These are phyloP conservation scores for Trichosporon sp. DNA, from an alignment of 1,284 basidiomycete species.

Conservation along the genomic window DNA sequence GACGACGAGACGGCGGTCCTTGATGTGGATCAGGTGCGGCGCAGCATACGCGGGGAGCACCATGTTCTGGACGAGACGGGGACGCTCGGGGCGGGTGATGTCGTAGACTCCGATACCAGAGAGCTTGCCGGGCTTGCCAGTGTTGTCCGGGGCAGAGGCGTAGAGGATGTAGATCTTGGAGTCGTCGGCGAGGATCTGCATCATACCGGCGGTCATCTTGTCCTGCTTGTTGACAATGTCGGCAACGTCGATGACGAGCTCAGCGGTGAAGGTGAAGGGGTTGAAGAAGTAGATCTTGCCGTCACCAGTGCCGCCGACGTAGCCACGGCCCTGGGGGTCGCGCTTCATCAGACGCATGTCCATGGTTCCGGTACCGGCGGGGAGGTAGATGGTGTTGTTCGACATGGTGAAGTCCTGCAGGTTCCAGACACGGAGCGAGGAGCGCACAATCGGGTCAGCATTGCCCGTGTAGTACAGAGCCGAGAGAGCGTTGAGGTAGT, in stretches of 20 bases:
- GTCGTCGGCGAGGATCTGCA: conserved; percentile 17
- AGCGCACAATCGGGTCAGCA: conserved; percentile 4
- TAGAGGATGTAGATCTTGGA: conserved; percentile 16
- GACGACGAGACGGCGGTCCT: conserved; percentile 14
- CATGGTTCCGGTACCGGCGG: conserved; percentile 15
- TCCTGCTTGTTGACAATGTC: conserved; percentile 9
- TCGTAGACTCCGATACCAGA: conserved; percentile 16
- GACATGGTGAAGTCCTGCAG: conserved; percentile 9
- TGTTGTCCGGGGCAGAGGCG: conserved; percentile 10
- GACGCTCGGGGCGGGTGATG: conserved; percentile 8
- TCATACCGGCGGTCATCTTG: conserved; percentile 18
- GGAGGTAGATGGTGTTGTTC: conserved; percentile 9
- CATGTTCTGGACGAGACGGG: conserved; percentile 12
- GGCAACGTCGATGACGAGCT: conserved; percentile 15
- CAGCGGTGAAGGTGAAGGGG: conserved; percentile 1
- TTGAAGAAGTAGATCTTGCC: conserved; percentile 17
- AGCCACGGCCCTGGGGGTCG: conserved; percentile 13
- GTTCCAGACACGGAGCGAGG: conserved; percentile 17
- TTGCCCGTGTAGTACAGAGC: conserved; percentile 11
- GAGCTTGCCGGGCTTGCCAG: conserved; percentile 10
- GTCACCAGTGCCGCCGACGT: conserved; percentile 17
- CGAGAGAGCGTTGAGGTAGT: conserved; percentile 12
- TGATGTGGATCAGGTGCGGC: conserved; percentile 15
- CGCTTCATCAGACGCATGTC: conserved; percentile 14
- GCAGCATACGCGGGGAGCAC: conserved; percentile 14